phyloP scores from a whole-genome alignment of 2,329 filamentous ascomycete genomes.

The Phoma sp. region DNA sequence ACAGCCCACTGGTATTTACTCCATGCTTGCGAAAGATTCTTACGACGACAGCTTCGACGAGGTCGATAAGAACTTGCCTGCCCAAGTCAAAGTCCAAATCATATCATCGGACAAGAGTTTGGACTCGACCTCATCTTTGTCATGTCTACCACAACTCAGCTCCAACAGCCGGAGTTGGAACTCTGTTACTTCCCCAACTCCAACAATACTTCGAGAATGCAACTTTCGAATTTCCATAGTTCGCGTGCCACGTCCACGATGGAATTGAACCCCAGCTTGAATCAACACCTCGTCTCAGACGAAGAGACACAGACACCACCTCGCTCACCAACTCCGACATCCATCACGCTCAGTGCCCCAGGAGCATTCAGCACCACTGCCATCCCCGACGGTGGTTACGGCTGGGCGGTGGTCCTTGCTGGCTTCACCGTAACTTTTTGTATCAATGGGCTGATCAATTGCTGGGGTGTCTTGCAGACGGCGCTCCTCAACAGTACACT shows the following conservation, averaged over 20 bases:
- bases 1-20: not conserved
- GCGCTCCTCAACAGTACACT: conserved; percentile 60
- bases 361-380: conserved; percentile 22
- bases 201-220: not conserved
- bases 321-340: conserved; percentile 1
- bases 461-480: conserved; percentile 67
- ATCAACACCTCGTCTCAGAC: not conserved
- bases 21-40: not conserved
- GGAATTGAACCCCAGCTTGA: not conserved
- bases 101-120: not conserved
- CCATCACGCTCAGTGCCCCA: not conserved
- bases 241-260: conserved; percentile 1
- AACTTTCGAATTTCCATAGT: not conserved
- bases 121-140: not conserved
- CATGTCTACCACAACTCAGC: conserved; percentile 10
- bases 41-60: not conserved
- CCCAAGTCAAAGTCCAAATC: not conserved
- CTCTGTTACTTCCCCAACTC: conserved; percentile 7
- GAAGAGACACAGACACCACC: conserved; percentile 11
- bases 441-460: conserved; percentile 61
- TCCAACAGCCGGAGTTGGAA: conserved; percentile 10
- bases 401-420: conserved; percentile 61
- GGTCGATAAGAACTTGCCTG: not conserved
- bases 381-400: conserved; percentile 62
- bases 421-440: conserved; percentile 60